Percentiles rank a stretch among this genome's conserved stretches.
phyloP scores from a whole-genome alignment of 345 rosid species.

The Raphanus sativus region DNA sequence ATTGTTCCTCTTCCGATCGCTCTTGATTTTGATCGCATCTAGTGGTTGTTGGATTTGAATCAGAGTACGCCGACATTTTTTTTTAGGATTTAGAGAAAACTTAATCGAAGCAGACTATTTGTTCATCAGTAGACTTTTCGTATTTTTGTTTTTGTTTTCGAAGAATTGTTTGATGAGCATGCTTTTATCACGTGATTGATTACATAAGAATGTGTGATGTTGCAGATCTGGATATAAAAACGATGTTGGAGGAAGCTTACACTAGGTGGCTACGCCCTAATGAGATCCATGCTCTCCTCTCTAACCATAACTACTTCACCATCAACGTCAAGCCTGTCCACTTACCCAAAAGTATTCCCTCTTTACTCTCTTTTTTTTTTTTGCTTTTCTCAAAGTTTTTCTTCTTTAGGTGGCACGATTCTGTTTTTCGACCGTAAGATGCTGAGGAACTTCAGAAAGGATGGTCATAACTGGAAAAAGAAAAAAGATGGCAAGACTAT shows the following conservation, averaged over 20 bases:
- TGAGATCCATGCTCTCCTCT: constrained; percentile 89
- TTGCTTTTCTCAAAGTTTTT: not conserved
- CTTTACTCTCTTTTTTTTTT: not conserved
- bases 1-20: constrained; percentile 20
- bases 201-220: too few species aligned
- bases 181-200: too few species aligned
- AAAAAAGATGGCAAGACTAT: constrained; percentile 86
- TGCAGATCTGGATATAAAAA: constrained; percentile 68
- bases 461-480: constrained; percentile 94
- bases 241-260: constrained; percentile 67
- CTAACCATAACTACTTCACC: constrained; percentile 66
- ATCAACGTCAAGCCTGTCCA: constrained; percentile 78
- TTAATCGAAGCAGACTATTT: not conserved
- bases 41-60: not conserved
- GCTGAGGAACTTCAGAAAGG: constrained; percentile 86
- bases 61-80: not conserved
- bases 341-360: constrained; percentile 66
- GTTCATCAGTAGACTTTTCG: not conserved
- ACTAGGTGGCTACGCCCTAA: constrained; percentile 96
- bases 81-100: not conserved
- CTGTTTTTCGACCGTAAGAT: constrained; percentile 85
- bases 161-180: not conserved
- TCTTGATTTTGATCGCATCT: constrained; percentile 3
- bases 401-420: constrained; percentile 57
- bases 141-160: not conserved